Conservation (phyloP, 1,139 yeast species). For the Spathaspora jeffriesii region DNA sequence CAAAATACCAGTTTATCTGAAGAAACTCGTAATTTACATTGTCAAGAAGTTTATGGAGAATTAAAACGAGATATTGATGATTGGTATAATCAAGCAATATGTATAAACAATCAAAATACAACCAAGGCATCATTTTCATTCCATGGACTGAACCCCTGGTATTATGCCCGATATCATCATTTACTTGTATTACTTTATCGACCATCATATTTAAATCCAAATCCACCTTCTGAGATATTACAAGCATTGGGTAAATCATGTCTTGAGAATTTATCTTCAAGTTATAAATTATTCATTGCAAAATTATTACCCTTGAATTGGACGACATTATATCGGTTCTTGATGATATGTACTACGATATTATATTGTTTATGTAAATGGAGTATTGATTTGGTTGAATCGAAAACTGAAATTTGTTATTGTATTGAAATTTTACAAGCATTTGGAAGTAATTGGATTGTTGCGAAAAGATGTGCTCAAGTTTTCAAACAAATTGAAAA, state of each 20-base stretch:
- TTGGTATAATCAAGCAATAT: conserved; percentile 32
- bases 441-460: conserved; percentile 46
- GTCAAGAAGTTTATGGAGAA: conserved; percentile 19
- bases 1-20: neutral
- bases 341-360: conserved; percentile 45
- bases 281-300: conserved; percentile 40
- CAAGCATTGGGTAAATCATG: conserved; percentile 39
- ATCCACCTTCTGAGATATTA: conserved; percentile 35
- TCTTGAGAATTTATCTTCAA: conserved; percentile 38
- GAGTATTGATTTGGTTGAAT: conserved; percentile 42
- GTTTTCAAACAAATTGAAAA: conserved; percentile 42
- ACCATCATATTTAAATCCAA: conserved; percentile 48
- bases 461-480: conserved; percentile 43
- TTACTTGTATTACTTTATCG: conserved; percentile 41
- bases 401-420: conserved; percentile 43
- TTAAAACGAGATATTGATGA: conserved; percentile 41
- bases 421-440: conserved; percentile 46
- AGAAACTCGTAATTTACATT: neutral
- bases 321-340: conserved; percentile 46
- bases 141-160: conserved; percentile 47
- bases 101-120: conserved; percentile 4
- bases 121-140: conserved; percentile 23
- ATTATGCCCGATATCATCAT: conserved; percentile 45
- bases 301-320: conserved; percentile 47
- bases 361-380: conserved; percentile 46